A percentile compares a stretch with the other conserved stretches of the same genome.
These are phyloP conservation scores for Termitomyces heimii DNA, from an alignment of 768 basidiomycete species.

Conservation along the genomic window DNA sequence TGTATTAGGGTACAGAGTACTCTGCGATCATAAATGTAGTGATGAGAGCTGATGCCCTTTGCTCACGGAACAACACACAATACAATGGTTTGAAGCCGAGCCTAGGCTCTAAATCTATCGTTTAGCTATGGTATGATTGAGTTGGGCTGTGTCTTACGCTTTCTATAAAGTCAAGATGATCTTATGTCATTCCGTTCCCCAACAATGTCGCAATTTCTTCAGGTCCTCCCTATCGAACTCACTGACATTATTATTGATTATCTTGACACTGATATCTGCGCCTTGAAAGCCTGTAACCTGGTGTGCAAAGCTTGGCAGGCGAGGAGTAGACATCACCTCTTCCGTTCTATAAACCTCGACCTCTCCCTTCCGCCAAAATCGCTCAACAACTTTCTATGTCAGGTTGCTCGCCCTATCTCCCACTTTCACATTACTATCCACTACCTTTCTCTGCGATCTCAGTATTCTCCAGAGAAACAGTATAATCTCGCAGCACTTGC, in stretches of 20 bases:
- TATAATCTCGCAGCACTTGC: slow-evolving; percentile 1
- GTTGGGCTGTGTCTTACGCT: not conserved
- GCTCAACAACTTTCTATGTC: not conserved
- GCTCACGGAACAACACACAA: not conserved
- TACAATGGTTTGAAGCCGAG: not conserved
- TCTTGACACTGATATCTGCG: slow-evolving; percentile 1
- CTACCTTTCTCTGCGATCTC: slow-evolving; percentile 1
- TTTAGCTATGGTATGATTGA: slow-evolving; percentile 36
- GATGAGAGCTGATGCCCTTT: not conserved
- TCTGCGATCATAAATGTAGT: not conserved
- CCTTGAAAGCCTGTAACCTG: slow-evolving; percentile 6
- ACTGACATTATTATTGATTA: slow-evolving; percentile 7
- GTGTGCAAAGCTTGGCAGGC: slow-evolving; percentile 8
- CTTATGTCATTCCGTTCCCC: not conserved
- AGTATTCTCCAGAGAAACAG: not conserved
- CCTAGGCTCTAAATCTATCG: not conserved
- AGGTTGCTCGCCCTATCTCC: slow-evolving; percentile 1
- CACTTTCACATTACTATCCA: slow-evolving; percentile 1
- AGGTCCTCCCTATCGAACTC: slow-evolving; percentile 2
- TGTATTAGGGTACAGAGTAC: not conserved
- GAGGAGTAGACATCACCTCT: slow-evolving; percentile 1
- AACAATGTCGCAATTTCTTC: not conserved
- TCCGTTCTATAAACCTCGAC: slow-evolving; percentile 4
- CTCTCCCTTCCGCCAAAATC: slow-evolving; percentile 6
- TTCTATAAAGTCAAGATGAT: not conserved